Evolutionary conservation across 805 yeast species (phyloP).

Genomic region (Metschnikowia santaceciliae): DNA sequence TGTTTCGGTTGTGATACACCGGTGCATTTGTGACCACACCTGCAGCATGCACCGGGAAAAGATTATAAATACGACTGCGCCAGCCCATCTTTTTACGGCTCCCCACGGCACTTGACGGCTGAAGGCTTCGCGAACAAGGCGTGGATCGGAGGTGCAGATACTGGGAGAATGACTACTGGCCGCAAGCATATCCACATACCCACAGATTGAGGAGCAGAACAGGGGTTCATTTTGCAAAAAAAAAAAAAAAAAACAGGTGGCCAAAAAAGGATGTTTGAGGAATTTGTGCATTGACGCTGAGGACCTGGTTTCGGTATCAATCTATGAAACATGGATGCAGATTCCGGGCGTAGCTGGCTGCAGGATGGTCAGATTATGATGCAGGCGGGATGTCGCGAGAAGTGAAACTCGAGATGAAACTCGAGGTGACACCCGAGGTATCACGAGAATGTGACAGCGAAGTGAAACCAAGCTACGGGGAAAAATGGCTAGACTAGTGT

Average conservation of each 20-base stretch:
- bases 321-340: background rate
- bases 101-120: background rate
- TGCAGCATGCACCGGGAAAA: background rate
- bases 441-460: background rate
- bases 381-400: background rate
- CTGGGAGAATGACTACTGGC: background rate
- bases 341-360: background rate
- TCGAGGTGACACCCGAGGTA: too few species aligned
- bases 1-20: conserved; percentile 1
- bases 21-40: conserved; percentile 1
- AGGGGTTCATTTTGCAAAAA: too few species aligned
- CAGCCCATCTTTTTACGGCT: background rate
- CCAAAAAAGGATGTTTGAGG: background rate
- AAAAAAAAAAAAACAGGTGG: background rate
- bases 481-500: background rate
- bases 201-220: too few species aligned
- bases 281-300: background rate
- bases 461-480: background rate
- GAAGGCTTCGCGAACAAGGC: background rate
- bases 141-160: background rate
- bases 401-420: background rate
- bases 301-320: background rate
- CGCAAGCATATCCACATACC: too few species aligned
- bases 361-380: background rate
- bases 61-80: background rate